Base-by-base conservation (phyloP, 2,329 filamentous ascomycete genomes). In the Immersiporthe knoxdaviesiana region DNA sequence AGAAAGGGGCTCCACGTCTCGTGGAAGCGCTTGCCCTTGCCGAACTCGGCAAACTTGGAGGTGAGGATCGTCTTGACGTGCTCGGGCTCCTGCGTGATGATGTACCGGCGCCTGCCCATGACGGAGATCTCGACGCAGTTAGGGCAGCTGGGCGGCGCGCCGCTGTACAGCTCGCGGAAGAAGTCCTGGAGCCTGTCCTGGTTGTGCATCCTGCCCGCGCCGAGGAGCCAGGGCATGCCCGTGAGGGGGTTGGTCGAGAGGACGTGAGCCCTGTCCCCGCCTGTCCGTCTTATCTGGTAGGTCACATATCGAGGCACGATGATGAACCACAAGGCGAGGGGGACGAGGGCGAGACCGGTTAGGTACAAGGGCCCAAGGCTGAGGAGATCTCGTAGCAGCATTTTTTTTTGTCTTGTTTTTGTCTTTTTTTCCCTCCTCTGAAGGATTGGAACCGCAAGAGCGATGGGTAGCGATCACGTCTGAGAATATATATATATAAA, bases 41-140 rank as follows among this genome's bases (percentile, higher is more conserved):
- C 81, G 68, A 84, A 90, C 70, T 88, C 83, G 68, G 84, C 79
- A 75, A 89, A 89, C 66, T 87, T 82, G 35, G 83, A 83, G 0
- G 87, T 84, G 16, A 90, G 79, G 4, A 88, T 75, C 0, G 86
- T 81, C 74, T 89, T 87, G 69, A 90, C 76, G 68, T 90, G 88
- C 68, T 85, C 83, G 0, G 85, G 84, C 47, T 90, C 86, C 32
- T 78, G 75, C 0, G 85, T 88, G 61, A 83, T 75, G 67, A 87
- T 75, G 68, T 83, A 79, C 60, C 80, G 76, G 50, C 76, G 69
- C 27, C 70, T 70, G 11, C 77, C 76, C 18, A 72, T 72, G 58
- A 81, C 72, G 24, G 78, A 74, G 27, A 82, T 71, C 73, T 82
- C 81, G 66, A 80, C 74, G 32, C 76, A 78, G 66, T 81, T 76